Evolutionary conservation across 768 basidiomycete species (phyloP).

Genomic region (Mycena venus): DNA sequence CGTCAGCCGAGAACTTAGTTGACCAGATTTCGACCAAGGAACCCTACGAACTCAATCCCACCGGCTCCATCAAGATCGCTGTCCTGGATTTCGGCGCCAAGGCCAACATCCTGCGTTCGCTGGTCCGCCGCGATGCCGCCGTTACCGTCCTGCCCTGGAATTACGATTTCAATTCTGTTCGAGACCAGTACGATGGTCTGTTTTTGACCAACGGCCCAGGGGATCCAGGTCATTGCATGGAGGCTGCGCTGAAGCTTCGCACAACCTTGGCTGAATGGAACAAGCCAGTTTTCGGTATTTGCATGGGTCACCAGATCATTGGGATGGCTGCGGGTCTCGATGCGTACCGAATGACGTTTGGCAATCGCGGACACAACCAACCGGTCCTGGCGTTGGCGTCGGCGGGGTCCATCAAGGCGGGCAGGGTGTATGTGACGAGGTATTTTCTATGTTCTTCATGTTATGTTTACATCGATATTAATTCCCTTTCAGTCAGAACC

Average conservation of each 20-base stretch:
- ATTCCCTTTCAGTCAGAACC: slow-evolving; percentile 80
- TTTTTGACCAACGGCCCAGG: slow-evolving; percentile 98
- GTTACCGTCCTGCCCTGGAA: slow-evolving; percentile 99
- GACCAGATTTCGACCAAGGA: slow-evolving; percentile 91
- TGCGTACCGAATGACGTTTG: slow-evolving; percentile 98
- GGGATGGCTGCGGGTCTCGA: slow-evolving; percentile 98
- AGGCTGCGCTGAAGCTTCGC: slow-evolving; percentile 84
- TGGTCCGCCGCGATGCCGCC: slow-evolving; percentile 90
- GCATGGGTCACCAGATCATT: slow-evolving; percentile 99
- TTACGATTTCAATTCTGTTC: slow-evolving; percentile 93
- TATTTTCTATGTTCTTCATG: slow-evolving; percentile 49
- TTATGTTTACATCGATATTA: slow-evolving; percentile 2
- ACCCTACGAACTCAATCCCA: slow-evolving; percentile 88
- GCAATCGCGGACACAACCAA: slow-evolving; percentile 99
- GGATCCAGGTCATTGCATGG: slow-evolving; percentile 90
- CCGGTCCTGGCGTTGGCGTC: slow-evolving; percentile 97
- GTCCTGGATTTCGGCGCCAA: slow-evolving; percentile 98
- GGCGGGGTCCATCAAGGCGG: slow-evolving; percentile 93
- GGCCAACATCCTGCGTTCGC: slow-evolving; percentile 95
- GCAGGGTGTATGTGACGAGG: slow-evolving; percentile 97
- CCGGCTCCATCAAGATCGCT: slow-evolving; percentile 91
- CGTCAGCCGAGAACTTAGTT: slow-evolving; percentile 91
- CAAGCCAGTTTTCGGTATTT: slow-evolving; percentile 96
- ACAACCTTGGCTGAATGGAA: slow-evolving; percentile 90
- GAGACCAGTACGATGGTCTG: slow-evolving; percentile 93